Evolutionary conservation across 805 yeast species (phyloP).

Genomic region (Wickerhamiella shivajii): DNA sequence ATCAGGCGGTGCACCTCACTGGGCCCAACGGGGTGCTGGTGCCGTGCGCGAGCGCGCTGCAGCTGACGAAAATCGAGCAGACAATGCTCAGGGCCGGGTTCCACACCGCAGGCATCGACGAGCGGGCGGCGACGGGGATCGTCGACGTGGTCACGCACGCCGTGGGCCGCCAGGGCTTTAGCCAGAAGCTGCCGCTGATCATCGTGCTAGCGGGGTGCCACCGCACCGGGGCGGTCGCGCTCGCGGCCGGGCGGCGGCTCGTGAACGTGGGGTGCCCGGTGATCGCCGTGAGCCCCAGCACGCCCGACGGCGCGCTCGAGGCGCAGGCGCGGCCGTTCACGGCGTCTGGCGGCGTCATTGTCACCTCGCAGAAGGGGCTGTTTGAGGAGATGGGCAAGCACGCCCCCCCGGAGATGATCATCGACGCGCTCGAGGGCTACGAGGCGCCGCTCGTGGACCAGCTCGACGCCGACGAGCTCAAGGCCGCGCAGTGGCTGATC

Average conservation of each 20-base stretch:
- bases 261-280: constrained; percentile 61
- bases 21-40: constrained; percentile 9
- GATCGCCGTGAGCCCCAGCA: constrained; percentile 30
- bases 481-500: constrained; percentile 30
- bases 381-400: constrained; percentile 30
- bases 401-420: constrained; percentile 61
- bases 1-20: too few relatives aligned
- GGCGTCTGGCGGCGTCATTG: constrained; percentile 57
- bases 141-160: constrained; percentile 42
- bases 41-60: constrained; percentile 46
- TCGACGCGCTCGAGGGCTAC: constrained; percentile 78
- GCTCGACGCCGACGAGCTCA: constrained; percentile 21
- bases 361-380: constrained; percentile 7
- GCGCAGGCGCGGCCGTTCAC: constrained; percentile 43
- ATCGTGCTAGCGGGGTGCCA: constrained; percentile 52
- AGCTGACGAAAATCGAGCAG: constrained; percentile 61
- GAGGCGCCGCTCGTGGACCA: constrained; percentile 55
- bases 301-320: constrained; percentile 26
- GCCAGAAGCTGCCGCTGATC: constrained; percentile 66
- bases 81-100: constrained; percentile 40
- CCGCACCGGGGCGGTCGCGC: constrained; percentile 57
- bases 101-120: constrained; percentile 34
- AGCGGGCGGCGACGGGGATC: constrained; percentile 55
- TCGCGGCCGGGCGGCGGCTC: constrained; percentile 68
- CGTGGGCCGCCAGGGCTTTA: constrained; percentile 56